Conservation (phyloP, 164 flowering plant genomes). For the Umbellularia californica region DNA sequence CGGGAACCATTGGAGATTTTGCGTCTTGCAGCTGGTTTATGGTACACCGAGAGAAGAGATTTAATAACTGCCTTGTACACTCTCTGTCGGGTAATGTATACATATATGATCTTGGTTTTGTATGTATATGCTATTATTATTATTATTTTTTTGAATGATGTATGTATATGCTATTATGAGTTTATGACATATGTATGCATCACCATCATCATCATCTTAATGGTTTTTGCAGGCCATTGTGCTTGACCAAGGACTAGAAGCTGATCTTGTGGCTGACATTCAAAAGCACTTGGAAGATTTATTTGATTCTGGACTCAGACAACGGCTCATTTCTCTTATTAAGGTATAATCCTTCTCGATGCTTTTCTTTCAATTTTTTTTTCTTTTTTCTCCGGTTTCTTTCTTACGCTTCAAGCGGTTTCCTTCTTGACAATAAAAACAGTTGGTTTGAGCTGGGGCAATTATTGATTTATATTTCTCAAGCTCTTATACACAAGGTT, state of each 20-base stretch:
- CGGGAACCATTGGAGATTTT: slow-evolving; percentile 79
- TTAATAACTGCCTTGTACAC: slow-evolving; percentile 59
- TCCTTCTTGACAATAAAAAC: not conserved
- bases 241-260: slow-evolving; percentile 84
- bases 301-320: slow-evolving; percentile 72
- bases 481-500: too few relatives aligned
- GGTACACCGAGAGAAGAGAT: slow-evolving; percentile 98
- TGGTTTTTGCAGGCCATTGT: slow-evolving; percentile 72
- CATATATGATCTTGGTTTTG: not conserved
- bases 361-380: not conserved
- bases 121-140: not conserved
- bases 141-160: too few relatives aligned
- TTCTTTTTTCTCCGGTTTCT: not conserved
- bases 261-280: slow-evolving; percentile 68
- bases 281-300: slow-evolving; percentile 79
- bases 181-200: not conserved
- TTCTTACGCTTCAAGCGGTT: not conserved
- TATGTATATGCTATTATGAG: not conserved
- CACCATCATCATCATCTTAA: not conserved
- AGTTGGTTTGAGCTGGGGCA: too few relatives aligned
- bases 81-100: slow-evolving; percentile 61
- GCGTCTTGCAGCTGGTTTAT: slow-evolving; percentile 92
- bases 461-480: too few relatives aligned
- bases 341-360: slow-evolving; percentile 46
- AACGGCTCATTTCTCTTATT: slow-evolving; percentile 63